Conservation (phyloP, 805 yeast species). For the Scheffersomyces stipitis region DNA sequence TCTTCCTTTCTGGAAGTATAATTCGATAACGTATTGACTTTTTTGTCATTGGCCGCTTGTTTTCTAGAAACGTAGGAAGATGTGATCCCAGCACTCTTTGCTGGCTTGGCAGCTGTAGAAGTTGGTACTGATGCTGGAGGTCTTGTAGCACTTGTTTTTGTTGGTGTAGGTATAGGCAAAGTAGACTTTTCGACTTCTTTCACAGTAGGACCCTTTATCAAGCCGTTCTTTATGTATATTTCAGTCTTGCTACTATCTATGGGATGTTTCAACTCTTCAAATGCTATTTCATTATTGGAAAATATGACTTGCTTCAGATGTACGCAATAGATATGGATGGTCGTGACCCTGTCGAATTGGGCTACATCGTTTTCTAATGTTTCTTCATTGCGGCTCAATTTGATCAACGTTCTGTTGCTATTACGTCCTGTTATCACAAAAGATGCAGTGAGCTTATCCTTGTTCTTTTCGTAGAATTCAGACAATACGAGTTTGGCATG, state of each 20-base stretch:
- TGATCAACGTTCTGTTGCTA: conserved; percentile 15
- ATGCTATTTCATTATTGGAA: conserved; percentile 16
- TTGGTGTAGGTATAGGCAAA: neutral
- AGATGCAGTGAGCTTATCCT: conserved; percentile 35
- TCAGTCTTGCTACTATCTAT: conserved; percentile 13
- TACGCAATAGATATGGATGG: conserved; percentile 43
- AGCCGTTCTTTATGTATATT: conserved; percentile 26
- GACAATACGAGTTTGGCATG: conserved; percentile 41
- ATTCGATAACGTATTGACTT: conserved; percentile 10
- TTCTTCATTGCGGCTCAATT: conserved; percentile 21
- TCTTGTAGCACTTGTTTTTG: neutral
- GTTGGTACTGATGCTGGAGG: neutral
- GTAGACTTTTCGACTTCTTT: conserved; percentile 1
- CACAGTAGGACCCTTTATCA: conserved; percentile 32
- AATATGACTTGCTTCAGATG: conserved; percentile 9
- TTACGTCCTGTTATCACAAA: conserved; percentile 41
- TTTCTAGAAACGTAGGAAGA: conserved; percentile 29
- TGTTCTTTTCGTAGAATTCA: conserved; percentile 37
- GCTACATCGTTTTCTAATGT: conserved; percentile 22
- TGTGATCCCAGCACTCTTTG: conserved; percentile 13
- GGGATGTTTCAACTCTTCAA: conserved; percentile 15
- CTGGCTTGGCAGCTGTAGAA: conserved; percentile 2
- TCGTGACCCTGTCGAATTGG: conserved; percentile 26
- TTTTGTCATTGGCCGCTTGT: conserved; percentile 6
- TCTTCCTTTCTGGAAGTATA: conserved; percentile 21